These are phyloP conservation scores for Scedosporium dehoogii DNA, from an alignment of 2,329 filamentous ascomycete genomes.

Conservation along the genomic window DNA sequence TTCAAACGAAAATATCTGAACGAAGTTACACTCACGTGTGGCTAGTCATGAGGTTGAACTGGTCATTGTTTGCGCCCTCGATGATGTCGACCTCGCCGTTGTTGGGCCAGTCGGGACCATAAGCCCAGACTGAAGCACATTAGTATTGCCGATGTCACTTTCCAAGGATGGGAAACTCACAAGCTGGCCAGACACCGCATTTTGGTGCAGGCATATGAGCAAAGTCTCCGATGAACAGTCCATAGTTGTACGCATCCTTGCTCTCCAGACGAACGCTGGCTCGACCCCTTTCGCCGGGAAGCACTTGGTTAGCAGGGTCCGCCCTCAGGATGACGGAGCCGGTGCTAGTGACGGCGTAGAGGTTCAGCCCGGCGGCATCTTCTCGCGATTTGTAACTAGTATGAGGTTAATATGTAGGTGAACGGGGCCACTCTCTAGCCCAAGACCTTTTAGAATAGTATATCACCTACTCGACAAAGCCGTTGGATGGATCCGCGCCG, in stretches of 20 bases:
- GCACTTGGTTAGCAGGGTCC: conserved; percentile 29
- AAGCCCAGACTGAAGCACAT: conserved; percentile 36
- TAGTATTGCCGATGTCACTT: neutral
- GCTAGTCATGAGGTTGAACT: conserved; percentile 50
- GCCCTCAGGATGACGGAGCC: neutral
- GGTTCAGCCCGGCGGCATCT: neutral
- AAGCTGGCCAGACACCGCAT: conserved; percentile 68
- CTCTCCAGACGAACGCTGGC: conserved; percentile 58
- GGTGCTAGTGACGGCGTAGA: neutral
- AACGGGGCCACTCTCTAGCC: too few relatives aligned
- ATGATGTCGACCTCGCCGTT: conserved; percentile 62
- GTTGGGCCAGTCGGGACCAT: conserved; percentile 47
- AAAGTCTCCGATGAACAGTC: conserved; percentile 63
- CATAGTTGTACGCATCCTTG: conserved; percentile 52
- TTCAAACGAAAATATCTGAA: neutral
- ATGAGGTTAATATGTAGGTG: too few relatives aligned
- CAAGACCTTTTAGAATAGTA: too few relatives aligned
- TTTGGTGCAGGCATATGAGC: conserved; percentile 61
- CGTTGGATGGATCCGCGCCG: conserved; percentile 50
- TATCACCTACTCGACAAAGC: conserved; percentile 50
- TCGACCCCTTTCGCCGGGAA: conserved; percentile 27
- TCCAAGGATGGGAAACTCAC: conserved; percentile 26
- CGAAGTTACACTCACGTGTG: conserved; percentile 35
- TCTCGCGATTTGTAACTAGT: conserved; percentile 27
- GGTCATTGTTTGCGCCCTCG: conserved; percentile 56